Conservation (phyloP, 495 filamentous ascomycete species). For the Penicillium bialowiezense region DNA sequence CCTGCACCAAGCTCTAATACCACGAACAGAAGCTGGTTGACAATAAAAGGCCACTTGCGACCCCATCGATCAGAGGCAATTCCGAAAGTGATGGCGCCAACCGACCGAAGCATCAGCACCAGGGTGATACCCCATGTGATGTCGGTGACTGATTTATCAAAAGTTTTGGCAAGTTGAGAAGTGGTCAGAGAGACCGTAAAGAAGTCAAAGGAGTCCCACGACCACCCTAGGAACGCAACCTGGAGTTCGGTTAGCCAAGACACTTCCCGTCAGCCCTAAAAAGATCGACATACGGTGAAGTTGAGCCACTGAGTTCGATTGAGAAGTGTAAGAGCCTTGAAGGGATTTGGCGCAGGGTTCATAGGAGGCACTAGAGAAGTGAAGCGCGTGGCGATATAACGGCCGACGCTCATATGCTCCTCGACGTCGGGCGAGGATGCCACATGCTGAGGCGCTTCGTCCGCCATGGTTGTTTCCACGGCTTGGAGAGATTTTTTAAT, state of each 20-base stretch:
- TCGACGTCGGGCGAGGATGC: conserved; percentile 25
- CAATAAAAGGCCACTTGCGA: conserved; percentile 83
- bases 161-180: conserved; percentile 60
- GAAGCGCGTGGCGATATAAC: conserved; percentile 70
- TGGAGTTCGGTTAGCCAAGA: conserved; percentile 4
- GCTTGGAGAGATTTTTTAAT: too few relatives aligned
- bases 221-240: conserved; percentile 67
- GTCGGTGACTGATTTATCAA: conserved; percentile 64
- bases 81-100: conserved; percentile 87
- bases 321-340: conserved; percentile 65
- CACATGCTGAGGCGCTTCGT: conserved; percentile 5
- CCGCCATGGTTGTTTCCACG: conserved; percentile 7
- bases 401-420: conserved; percentile 51
- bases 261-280: not conserved
- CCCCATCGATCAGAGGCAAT: conserved; percentile 80
- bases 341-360: conserved; percentile 74
- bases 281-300: conserved; percentile 54
- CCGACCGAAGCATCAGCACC: conserved; percentile 81
- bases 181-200: conserved; percentile 84
- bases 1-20: conserved; percentile 75
- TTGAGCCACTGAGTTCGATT: conserved; percentile 81
- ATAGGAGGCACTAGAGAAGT: conserved; percentile 73
- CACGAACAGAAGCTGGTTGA: conserved; percentile 82
- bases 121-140: conserved; percentile 91
- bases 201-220: conserved; percentile 89